A percentile compares a stretch with the other conserved stretches of the same genome.
Conservation (phyloP, 1,139 yeast genomes). For the Blastobotrys capitulatus region DNA sequence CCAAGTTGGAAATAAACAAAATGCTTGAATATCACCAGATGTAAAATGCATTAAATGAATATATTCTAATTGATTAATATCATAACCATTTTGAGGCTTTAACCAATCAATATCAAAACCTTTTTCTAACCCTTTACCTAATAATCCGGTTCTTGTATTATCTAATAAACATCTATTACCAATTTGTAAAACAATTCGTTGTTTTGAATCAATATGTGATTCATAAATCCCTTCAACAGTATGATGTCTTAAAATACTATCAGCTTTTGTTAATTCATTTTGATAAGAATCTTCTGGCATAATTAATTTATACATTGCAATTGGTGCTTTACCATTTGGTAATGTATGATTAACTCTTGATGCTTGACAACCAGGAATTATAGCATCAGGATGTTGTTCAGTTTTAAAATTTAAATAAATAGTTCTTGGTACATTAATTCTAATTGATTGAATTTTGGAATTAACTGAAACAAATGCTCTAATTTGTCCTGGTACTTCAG, state of each 20-base stretch:
- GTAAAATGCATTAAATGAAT: constrained; percentile 67
- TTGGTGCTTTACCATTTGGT: constrained; percentile 65
- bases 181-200: constrained; percentile 70
- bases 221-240: constrained; percentile 73
- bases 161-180: constrained; percentile 72
- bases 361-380: constrained; percentile 50
- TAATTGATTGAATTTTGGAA: constrained; percentile 67
- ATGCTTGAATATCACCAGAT: constrained; percentile 73
- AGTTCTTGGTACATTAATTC: constrained; percentile 67
- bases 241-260: constrained; percentile 60
- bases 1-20: constrained; percentile 66
- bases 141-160: constrained; percentile 60
- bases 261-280: constrained; percentile 52
- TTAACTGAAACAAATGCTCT: constrained; percentile 67
- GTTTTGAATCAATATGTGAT: constrained; percentile 57
- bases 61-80: constrained; percentile 48
- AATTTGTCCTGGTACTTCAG: constrained; percentile 60
- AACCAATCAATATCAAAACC: constrained; percentile 70
- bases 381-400: constrained; percentile 32
- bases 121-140: constrained; percentile 80
- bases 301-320: constrained; percentile 53
- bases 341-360: constrained; percentile 55
- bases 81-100: constrained; percentile 24
- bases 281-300: constrained; percentile 62
- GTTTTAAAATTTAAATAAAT: constrained; percentile 60